A percentile compares a stretch with the other conserved stretches of the same genome.
Evolutionary conservation across 177 flowering plant genomes (phyloP).

Genomic region (Vitis hybrid): DNA sequence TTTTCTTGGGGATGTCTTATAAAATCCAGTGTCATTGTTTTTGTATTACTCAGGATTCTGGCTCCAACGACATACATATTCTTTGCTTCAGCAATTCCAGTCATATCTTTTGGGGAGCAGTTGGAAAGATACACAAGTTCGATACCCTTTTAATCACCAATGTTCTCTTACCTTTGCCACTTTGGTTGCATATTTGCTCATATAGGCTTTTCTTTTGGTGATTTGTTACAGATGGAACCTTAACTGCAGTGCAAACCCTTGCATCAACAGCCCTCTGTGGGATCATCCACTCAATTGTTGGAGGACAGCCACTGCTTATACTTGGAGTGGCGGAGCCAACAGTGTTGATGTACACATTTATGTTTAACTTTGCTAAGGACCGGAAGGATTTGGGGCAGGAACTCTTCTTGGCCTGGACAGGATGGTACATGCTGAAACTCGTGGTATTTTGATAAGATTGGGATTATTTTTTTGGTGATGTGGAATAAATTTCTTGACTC

Average conservation of each 20-base stretch:
- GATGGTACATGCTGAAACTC: conserved; percentile 37
- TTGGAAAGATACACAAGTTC: conserved; percentile 81
- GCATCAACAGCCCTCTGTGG: conserved; percentile 71
- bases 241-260: conserved; percentile 70
- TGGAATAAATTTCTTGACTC: not conserved
- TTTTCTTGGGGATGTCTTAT: no score
- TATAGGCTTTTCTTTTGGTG: not conserved
- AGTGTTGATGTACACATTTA: no score
- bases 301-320: conserved; percentile 48
- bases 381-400: conserved; percentile 51
- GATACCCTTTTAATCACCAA: conserved; percentile 4
- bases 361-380: conserved; percentile 25
- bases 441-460: no score
- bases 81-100: conserved; percentile 98
- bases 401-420: conserved; percentile 62
- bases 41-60: conserved; percentile 63
- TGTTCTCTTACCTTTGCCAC: conserved; percentile 8
- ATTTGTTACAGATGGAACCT: conserved; percentile 43
- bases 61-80: conserved; percentile 98
- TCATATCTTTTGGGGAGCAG: conserved; percentile 97
- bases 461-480: not conserved
- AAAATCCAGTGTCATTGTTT: not conserved
- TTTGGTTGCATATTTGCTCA: not conserved
- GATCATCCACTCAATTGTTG: conserved; percentile 59
- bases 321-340: no score